Evolutionary conservation across 2,329 filamentous ascomycete genomes (phyloP).

Genomic region (Colletotrichum sp.): DNA sequence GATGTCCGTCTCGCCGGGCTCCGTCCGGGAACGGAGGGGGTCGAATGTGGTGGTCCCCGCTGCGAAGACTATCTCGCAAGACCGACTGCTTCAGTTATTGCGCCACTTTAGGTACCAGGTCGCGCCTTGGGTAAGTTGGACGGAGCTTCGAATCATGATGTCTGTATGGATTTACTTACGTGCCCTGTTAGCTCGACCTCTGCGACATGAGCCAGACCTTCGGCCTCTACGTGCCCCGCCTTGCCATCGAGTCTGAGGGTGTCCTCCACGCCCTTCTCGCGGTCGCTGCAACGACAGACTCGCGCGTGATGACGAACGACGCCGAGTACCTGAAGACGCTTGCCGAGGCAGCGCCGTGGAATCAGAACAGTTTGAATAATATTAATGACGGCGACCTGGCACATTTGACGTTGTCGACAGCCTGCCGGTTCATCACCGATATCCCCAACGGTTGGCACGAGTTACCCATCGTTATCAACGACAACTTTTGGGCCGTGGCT

Average conservation of each 20-base stretch:
- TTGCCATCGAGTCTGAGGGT: conserved; percentile 28
- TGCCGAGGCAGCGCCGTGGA: not conserved
- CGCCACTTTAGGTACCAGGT: conserved; percentile 50
- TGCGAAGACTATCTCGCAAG: not conserved
- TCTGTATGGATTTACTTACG: not conserved
- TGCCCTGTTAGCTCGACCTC: conserved; percentile 40
- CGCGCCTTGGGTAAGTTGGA: conserved; percentile 45
- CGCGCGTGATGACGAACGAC: not conserved
- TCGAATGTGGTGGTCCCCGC: not conserved
- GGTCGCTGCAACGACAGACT: conserved; percentile 10
- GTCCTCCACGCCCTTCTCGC: conserved; percentile 31
- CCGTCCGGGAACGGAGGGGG: not conserved
- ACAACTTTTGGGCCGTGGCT: not conserved
- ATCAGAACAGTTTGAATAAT: not conserved
- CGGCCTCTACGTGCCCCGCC: conserved; percentile 38
- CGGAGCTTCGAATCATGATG: fast-evolving
- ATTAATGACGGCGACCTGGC: conserved; percentile 1
- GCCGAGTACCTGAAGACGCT: conserved; percentile 1
- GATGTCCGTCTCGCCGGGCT: not conserved
- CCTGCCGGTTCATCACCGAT: not conserved
- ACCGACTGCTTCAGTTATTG: conserved; percentile 33
- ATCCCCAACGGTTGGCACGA: conserved; percentile 6
- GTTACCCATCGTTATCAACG: not conserved
- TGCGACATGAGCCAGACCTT: conserved; percentile 45
- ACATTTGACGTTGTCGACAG: not conserved